Conservation (phyloP, 208 protist species). For the Leishmania aethiopica region DNA sequence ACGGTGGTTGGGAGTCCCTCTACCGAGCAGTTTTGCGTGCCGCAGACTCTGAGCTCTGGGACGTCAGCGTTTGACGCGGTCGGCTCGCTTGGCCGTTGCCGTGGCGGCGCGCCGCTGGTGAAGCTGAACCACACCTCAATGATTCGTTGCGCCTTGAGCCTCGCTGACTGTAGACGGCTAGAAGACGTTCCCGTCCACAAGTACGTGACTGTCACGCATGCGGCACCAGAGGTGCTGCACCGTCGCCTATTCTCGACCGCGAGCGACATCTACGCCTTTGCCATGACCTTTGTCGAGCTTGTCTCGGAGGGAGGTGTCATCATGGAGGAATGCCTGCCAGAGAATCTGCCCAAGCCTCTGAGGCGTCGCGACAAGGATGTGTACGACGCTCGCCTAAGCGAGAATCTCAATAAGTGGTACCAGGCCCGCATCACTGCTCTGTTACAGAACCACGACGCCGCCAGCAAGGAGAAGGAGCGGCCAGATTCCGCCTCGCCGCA, state of each 20-base stretch:
- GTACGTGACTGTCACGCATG: conserved; percentile 62
- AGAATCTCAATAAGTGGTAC: conserved; percentile 53
- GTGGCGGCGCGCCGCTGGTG: conserved; percentile 26
- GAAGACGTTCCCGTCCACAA: conserved; percentile 41
- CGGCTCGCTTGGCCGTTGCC: conserved; percentile 20
- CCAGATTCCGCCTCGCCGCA: conserved; percentile 24
- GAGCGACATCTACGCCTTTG: conserved; percentile 83
- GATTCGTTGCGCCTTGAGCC: conserved; percentile 14
- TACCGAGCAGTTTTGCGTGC: not conserved
- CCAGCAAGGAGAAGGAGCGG: conserved; percentile 37
- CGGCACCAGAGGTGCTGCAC: conserved; percentile 65
- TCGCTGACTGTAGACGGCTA: conserved; percentile 22
- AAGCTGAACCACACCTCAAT: conserved; percentile 32
- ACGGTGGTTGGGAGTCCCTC: not conserved
- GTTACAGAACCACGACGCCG: conserved; percentile 22
- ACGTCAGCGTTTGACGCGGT: conserved; percentile 13
- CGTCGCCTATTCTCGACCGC: conserved; percentile 49
- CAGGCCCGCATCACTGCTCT: conserved; percentile 24
- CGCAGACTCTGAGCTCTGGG: conserved; percentile 15
- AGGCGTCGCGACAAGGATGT: conserved; percentile 43
- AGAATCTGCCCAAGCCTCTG: conserved; percentile 24
- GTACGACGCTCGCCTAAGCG: conserved; percentile 38
- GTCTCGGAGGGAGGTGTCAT: conserved; percentile 48
- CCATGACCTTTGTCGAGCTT: conserved; percentile 86
- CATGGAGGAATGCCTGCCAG: conserved; percentile 51